Evolutionary conservation across 192 early-diverging fungal genomes (phyloP).

Genomic region (Coemansia guatemalensis): DNA sequence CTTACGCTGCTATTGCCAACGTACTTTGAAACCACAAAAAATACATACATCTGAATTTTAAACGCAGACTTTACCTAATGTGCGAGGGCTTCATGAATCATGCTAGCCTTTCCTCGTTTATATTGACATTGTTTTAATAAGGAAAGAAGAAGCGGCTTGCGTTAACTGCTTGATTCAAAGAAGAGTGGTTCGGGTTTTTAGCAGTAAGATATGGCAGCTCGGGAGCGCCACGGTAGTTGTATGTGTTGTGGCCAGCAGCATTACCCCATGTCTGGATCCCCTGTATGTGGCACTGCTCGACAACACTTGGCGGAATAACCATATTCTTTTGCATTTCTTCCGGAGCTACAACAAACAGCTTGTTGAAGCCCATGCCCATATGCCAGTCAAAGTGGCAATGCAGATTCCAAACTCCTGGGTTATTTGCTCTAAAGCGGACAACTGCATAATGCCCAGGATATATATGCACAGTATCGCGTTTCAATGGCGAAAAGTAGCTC

Average conservation of each 20-base stretch:
- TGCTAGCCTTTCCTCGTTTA: no score
- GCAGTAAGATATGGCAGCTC: constrained; percentile 6
- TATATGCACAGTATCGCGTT: constrained; percentile 66
- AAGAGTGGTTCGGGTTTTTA: no score
- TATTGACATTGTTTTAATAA: no score
- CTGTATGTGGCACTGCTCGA: constrained; percentile 24
- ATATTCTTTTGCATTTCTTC: constrained; percentile 12
- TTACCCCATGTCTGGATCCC: constrained; percentile 23
- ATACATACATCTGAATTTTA: no score
- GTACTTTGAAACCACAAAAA: no score
- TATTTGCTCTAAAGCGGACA: constrained; percentile 74
- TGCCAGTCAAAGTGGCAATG: constrained; percentile 73
- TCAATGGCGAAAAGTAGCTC: constrained; percentile 7
- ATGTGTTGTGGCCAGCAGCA: constrained; percentile 25
- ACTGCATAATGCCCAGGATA: constrained; percentile 58
- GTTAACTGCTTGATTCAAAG: no score
- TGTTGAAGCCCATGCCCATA: constrained; percentile 66
- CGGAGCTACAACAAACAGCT: constrained; percentile 49
- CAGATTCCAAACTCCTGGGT: no score
- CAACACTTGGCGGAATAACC: constrained; percentile 17
- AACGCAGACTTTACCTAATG: no score
- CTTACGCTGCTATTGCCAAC: no score
- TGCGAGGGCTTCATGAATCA: no score
- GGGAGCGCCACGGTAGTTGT: constrained; percentile 26
- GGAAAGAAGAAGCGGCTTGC: no score